Percentiles rank a stretch among this genome's conserved stretches.
Conservation (phyloP, 2,329 filamentous ascomycete species). For the Lachnellula hyalina region DNA sequence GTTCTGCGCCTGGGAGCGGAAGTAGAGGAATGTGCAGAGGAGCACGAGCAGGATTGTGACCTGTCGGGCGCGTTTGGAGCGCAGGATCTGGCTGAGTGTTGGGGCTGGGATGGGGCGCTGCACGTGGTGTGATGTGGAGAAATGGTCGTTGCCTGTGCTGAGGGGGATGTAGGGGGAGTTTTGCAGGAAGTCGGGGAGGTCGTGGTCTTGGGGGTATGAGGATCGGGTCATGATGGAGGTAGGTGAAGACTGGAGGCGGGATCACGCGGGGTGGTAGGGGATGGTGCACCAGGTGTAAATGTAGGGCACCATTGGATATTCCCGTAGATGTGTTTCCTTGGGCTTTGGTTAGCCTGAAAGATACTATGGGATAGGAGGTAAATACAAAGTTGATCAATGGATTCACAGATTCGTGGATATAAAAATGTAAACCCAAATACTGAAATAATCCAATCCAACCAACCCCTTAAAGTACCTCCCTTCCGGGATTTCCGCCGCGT, state of each 20-base stretch:
- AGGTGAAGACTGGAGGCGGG: neutral
- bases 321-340: too few relatives aligned
- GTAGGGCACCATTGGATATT: too few relatives aligned
- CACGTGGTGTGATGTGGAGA: neutral
- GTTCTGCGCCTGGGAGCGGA: neutral
- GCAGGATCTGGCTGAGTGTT: constrained; percentile 33
- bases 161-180: constrained; percentile 25
- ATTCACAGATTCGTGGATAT: too few relatives aligned
- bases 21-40: constrained; percentile 2
- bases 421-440: too few relatives aligned
- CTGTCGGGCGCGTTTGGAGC: constrained; percentile 33
- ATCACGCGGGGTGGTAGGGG: neutral
- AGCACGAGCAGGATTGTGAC: constrained; percentile 5
- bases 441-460: too few relatives aligned
- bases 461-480: too few relatives aligned
- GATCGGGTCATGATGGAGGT: neutral
- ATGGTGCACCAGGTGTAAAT: too few relatives aligned
- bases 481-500: too few relatives aligned
- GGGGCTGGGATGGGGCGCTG: constrained; percentile 18
- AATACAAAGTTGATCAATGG: too few relatives aligned
- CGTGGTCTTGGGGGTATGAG: neutral
- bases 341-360: too few relatives aligned
- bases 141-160: constrained; percentile 1
- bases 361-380: too few relatives aligned
- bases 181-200: constrained; percentile 21